These are phyloP conservation scores for Fonsecaea multimorphosa DNA, from an alignment of 2,329 filamentous ascomycete genomes.

Conservation along the genomic window DNA sequence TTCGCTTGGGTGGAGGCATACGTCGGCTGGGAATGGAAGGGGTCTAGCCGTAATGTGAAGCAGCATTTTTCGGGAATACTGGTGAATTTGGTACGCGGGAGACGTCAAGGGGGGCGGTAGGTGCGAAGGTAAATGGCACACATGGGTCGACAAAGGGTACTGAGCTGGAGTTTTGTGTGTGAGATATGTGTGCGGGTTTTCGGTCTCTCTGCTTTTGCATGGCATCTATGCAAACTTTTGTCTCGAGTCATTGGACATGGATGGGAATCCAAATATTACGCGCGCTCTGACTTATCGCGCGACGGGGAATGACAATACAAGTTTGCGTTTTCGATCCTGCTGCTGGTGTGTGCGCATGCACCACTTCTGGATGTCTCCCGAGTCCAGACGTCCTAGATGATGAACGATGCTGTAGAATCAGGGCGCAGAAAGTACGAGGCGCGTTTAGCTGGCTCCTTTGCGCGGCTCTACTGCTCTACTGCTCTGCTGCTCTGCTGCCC, in stretches of 20 bases:
- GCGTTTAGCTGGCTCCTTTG: too few relatives aligned
- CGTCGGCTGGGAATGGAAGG: neutral
- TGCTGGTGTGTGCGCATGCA: too few relatives aligned
- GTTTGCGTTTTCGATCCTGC: neutral
- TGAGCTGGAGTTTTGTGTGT: conserved; percentile 4
- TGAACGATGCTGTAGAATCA: too few relatives aligned
- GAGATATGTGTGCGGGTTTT: conserved; percentile 1
- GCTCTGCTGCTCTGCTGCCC: too few relatives aligned
- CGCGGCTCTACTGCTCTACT: too few relatives aligned
- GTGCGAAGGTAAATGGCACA: conserved; percentile 6
- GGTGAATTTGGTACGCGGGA: neutral
- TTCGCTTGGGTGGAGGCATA: neutral
- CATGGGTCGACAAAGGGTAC: neutral
- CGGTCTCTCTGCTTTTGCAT: conserved; percentile 7
- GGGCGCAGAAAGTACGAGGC: too few relatives aligned
- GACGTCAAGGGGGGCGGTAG: neutral
- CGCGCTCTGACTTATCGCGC: neutral
- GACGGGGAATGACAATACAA: conserved; percentile 6
- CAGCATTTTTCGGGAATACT: conserved; percentile 2
- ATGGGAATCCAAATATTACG: conserved; percentile 7
- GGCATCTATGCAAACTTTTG: conserved; percentile 9
- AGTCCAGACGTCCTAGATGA: too few relatives aligned
- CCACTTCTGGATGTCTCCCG: too few relatives aligned
- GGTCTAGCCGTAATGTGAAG: conserved; percentile 2
- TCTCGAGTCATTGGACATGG: conserved; percentile 6